Base-by-base conservation (phyloP, 1,284 basidiomycete species). In the Leccinum angustisporum region DNA sequence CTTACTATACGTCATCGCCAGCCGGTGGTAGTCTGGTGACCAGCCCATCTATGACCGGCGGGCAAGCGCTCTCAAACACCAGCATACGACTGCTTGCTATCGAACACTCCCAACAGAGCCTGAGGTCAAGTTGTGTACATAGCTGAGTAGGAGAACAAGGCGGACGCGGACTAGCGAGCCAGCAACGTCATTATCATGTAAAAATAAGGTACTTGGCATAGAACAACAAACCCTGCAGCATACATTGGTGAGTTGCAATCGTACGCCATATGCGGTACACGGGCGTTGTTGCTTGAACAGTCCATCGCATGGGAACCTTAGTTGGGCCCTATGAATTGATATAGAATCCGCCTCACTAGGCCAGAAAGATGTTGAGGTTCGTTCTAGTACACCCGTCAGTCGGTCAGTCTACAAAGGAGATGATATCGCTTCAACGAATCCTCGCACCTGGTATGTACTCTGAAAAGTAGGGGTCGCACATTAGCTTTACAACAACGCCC, bases 251-350 rank as follows among this genome's bases (percentile, higher is more conserved):
- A 48, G 46, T 48, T 8, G 9, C 7, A 48, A 8, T 48, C 46
- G 14, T 21, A 48, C 40, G n/a, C 10, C n/a, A 18, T 43, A 18
- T 18, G 46, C 48, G 1, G 34, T 30, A 38, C 25, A 57, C 18
- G 36, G 14, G 18, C 30, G 31, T 36, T 27, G 48, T 30, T 52
- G 43, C 33, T 9, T 31, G 34, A 40, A 8, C 10, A 16, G 8
- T 6, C 8, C n/a, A 34, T 52, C 52, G 14, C 13, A 30, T 43
- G 14, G 5, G n/a, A 16, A 13, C 16, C 3, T 54, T 56, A 93
- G 72, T 93, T 94, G 1, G 94, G 92, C 4, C 94, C 95, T 67
- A 96, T 87, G 64, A 97, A 91, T 73, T 98, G 96, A 76, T 96
- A 98, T 67, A 98, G 71, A 67, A 98, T 86, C 57, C 90, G 81